Percentiles rank a stretch among this genome's conserved stretches.
These are phyloP conservation scores for Mentha longifolia DNA, from an alignment of 257 asterid species.

Conservation along the genomic window DNA sequence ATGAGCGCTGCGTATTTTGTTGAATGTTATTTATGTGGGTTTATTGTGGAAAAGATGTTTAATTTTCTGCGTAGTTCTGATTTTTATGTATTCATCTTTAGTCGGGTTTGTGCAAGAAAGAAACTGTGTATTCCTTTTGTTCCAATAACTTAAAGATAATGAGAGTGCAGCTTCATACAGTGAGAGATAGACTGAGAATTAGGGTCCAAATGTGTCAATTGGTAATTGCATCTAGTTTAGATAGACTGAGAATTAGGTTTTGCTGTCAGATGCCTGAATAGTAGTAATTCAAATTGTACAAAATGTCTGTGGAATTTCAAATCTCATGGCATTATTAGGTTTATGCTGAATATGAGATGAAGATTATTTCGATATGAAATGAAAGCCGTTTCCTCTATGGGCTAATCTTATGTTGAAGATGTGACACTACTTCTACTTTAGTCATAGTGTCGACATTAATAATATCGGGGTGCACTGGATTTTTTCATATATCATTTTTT, in stretches of 20 bases:
- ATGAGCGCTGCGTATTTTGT: background rate
- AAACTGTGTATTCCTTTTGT: constrained; percentile 9
- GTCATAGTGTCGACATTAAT: background rate
- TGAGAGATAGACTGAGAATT: background rate
- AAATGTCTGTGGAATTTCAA: background rate
- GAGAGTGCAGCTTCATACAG: background rate
- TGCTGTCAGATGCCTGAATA: background rate
- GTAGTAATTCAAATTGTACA: background rate
- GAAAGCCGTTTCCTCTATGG: background rate
- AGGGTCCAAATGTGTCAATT: background rate
- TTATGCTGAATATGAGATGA: background rate
- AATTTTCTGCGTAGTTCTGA: background rate
- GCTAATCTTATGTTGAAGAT: background rate
- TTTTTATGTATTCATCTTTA: background rate
- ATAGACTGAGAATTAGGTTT: background rate
- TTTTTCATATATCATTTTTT: background rate
- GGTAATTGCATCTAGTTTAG: constrained; percentile 8
- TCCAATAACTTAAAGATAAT: background rate
- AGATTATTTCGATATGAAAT: background rate
- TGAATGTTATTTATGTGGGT: constrained; percentile 1
- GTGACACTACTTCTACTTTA: background rate
- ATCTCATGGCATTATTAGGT: background rate
- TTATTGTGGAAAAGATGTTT: constrained; percentile 1
- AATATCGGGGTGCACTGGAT: background rate
- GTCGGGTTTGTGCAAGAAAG: background rate